Conservation (phyloP, 371 early-diverging fungal species). For the Encephalitozoon cuniculi region DNA sequence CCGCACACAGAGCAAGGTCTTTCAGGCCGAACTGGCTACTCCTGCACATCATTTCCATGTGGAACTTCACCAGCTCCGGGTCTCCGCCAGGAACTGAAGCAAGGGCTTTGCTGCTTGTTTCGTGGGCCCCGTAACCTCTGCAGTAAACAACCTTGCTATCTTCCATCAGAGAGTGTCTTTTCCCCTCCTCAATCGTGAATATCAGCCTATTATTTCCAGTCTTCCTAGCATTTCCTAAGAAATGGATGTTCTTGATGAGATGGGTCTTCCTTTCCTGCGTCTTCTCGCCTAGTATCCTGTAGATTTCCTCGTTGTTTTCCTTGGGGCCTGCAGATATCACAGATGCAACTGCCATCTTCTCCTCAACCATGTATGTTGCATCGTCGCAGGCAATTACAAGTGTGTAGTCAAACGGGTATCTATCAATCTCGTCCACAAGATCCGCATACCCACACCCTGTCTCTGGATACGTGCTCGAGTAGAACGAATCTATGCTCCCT, state of each 20-base stretch:
- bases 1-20: not conserved
- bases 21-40: not conserved
- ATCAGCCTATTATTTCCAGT: slow-evolving; percentile 25
- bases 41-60: not conserved
- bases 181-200: slow-evolving; percentile 20
- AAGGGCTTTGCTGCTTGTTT: not conserved
- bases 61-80: not conserved
- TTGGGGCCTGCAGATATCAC: slow-evolving; percentile 30
- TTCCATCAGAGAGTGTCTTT: slow-evolving; percentile 6
- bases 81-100: not conserved
- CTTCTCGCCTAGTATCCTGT: not conserved
- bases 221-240: not conserved
- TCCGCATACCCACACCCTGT: not conserved
- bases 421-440: slow-evolving; percentile 10
- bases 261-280: not conserved
- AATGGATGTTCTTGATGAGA: slow-evolving; percentile 36
- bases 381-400: slow-evolving; percentile 13
- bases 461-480: not conserved
- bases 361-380: not conserved
- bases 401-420: slow-evolving; percentile 14
- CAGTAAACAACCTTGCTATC: slow-evolving; percentile 17
- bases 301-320: slow-evolving; percentile 25
- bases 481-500: not conserved
- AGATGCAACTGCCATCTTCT: slow-evolving; percentile 1
- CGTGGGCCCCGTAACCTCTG: not conserved